Evolutionary conservation across 805 yeast genomes (phyloP).

Genomic region (Zygotorulaspora florentina): DNA sequence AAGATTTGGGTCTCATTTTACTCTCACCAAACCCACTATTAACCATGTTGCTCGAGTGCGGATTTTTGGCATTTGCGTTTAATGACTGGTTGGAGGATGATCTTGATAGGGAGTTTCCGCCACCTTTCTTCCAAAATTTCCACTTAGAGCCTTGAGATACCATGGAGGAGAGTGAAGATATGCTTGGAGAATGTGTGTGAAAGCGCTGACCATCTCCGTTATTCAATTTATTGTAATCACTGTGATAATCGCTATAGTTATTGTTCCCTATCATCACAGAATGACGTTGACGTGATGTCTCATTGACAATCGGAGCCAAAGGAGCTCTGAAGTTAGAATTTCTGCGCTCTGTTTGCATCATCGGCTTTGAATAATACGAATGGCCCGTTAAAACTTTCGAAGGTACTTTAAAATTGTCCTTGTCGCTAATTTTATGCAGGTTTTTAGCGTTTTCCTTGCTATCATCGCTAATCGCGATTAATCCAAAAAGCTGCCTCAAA

Average conservation of each 20-base stretch:
- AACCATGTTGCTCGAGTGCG: not conserved
- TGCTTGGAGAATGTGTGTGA: constrained; percentile 19
- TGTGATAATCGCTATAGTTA: constrained; percentile 2
- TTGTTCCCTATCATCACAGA: constrained; percentile 11
- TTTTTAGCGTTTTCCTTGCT: constrained; percentile 19
- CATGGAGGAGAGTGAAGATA: constrained; percentile 21
- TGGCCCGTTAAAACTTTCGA: constrained; percentile 1
- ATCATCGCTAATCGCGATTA: constrained; percentile 25
- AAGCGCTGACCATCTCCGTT: constrained; percentile 7
- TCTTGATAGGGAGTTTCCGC: constrained; percentile 14
- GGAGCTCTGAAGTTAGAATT: constrained; percentile 17
- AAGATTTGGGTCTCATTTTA: constrained; percentile 17
- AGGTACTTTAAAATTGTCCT: constrained; percentile 10
- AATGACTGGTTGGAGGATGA: constrained; percentile 15
- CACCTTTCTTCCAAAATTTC: constrained; percentile 35
- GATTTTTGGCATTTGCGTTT: constrained; percentile 1
- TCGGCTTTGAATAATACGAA: not conserved
- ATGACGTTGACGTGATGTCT: constrained; percentile 13
- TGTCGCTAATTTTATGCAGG: constrained; percentile 2
- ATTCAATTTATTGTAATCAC: not conserved
- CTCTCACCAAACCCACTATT: constrained; percentile 2
- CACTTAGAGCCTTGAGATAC: constrained; percentile 22
- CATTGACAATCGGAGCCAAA: constrained; percentile 13
- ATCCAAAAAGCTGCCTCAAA: constrained; percentile 30
- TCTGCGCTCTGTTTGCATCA: constrained; percentile 9